Base-by-base conservation (phyloP, 2,329 filamentous ascomycete genomes). In the Apiospora arundinis region DNA sequence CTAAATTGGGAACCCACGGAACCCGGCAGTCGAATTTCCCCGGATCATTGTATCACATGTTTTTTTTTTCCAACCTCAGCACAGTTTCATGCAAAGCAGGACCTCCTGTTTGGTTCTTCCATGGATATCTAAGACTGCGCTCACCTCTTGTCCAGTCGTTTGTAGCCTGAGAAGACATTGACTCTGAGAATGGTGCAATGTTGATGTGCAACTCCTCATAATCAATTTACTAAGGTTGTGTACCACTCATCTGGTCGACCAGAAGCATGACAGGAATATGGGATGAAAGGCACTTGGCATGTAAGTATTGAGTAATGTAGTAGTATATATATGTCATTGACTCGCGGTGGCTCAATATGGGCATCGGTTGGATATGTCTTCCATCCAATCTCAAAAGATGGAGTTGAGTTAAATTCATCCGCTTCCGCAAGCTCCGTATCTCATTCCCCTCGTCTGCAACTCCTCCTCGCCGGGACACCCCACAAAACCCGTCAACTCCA, bases 31-130 rank as follows among this genome's bases (percentile, higher is more conserved):
- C 56, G 8, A 40, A n/a, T 63, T 37, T 37, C 52, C 52, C 56
- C 18, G 32, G 32, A 40, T 63, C 56, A 21, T 21, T 63, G 56
- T 63, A 63, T 63, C 56, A 63, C 56, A 63, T 63, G 56, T 63
- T 63, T 63, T 48, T 46, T 21, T 21, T 7, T 37, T 40, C 28
- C 56, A 40, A 40, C 18, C 21, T 63, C 56, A n/a, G 4, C 16
- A 11, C 21, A 6, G 56, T 37, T 60, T 60, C 28, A 7, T 46
- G 14, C 14, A 46, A 21, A 46, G 12, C 44, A 18, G 18, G 44
- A 18, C 44, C n/a, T n/a, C n/a, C n/a, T 46, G 44, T 46, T 14
- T 48, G 18, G 32, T n/a, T 32, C 32, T 37, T 12, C 52, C 25
- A 60, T 32, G 49, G 23, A 32, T 56, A 14, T 28, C 2, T 40